Percentiles rank a stretch among this genome's conserved stretches.
These are phyloP conservation scores for Botrytis elliptica DNA, from an alignment of 2,329 filamentous ascomycete genomes.

Conservation along the genomic window DNA sequence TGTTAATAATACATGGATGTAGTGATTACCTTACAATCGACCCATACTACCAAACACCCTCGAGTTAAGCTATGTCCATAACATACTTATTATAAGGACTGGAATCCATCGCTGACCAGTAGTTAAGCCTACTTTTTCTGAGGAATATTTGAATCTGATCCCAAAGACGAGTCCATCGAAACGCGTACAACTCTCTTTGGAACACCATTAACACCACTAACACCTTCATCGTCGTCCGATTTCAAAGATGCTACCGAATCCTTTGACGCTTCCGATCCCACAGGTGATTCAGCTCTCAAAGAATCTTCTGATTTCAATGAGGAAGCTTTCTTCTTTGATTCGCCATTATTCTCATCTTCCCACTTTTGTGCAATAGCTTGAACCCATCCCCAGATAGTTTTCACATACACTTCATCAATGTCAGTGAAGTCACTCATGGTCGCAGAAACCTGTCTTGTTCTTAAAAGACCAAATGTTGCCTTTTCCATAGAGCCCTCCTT, in stretches of 20 bases:
- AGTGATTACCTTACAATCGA: background rate
- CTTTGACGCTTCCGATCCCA: background rate
- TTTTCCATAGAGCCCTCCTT: background rate
- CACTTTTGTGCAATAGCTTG: background rate
- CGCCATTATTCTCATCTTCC: background rate
- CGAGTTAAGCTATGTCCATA: background rate
- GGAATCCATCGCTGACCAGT: background rate
- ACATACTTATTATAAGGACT: background rate
- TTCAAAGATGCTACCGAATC: background rate
- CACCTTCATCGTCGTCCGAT: background rate
- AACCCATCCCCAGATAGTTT: conserved; percentile 1
- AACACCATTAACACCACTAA: background rate
- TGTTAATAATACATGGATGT: background rate
- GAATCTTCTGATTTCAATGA: background rate
- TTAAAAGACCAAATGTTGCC: background rate
- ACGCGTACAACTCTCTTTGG: background rate
- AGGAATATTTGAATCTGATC: background rate
- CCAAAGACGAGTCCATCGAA: background rate
- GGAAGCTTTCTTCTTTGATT: background rate
- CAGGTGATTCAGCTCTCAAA: background rate
- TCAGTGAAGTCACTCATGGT: background rate
- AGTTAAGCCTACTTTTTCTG: background rate
- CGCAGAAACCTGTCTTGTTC: conserved; percentile 4
- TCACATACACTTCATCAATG: background rate
- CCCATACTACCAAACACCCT: background rate